Evolutionary conservation across 441 rosid genomes (phyloP).

Genomic region (Pelargonium cotyledonis): DNA sequence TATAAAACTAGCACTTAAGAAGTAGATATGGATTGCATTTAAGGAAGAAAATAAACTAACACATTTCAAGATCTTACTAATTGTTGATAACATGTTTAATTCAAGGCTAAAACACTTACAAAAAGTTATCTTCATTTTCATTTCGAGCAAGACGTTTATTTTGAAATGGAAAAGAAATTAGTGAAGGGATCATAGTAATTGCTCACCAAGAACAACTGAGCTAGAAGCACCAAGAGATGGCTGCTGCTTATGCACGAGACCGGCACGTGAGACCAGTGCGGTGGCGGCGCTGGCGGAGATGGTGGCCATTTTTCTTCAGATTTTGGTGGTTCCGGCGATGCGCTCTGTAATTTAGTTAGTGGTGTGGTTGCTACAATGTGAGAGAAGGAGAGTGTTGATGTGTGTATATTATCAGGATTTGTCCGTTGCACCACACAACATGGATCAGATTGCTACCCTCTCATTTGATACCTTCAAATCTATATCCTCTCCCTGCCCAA

Average conservation of each 20-base stretch:
- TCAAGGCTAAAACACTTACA: too few relatives aligned
- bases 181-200: too few relatives aligned
- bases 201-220: conserved; percentile 51
- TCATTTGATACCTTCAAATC: neutral
- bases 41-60: too few relatives aligned
- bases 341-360: neutral
- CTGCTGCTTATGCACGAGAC: conserved; percentile 30
- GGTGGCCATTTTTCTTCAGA: conserved; percentile 32
- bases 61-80: too few relatives aligned
- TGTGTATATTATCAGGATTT: neutral
- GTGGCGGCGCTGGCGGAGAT: conserved; percentile 39
- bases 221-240: conserved; percentile 32
- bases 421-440: neutral
- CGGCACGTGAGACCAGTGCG: conserved; percentile 31
- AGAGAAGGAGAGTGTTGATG: neutral
- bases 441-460: neutral
- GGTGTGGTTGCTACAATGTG: too few relatives aligned
- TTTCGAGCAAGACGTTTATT: too few relatives aligned
- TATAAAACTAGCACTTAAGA: too few relatives aligned
- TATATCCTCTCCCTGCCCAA: neutral
- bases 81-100: too few relatives aligned
- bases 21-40: too few relatives aligned
- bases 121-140: too few relatives aligned
- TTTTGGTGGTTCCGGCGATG: neutral
- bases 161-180: too few relatives aligned